Percentiles rank a stretch among this genome's conserved stretches.
phyloP scores from a whole-genome alignment of 768 basidiomycete genomes.

The Phanerochaete carnosa region DNA sequence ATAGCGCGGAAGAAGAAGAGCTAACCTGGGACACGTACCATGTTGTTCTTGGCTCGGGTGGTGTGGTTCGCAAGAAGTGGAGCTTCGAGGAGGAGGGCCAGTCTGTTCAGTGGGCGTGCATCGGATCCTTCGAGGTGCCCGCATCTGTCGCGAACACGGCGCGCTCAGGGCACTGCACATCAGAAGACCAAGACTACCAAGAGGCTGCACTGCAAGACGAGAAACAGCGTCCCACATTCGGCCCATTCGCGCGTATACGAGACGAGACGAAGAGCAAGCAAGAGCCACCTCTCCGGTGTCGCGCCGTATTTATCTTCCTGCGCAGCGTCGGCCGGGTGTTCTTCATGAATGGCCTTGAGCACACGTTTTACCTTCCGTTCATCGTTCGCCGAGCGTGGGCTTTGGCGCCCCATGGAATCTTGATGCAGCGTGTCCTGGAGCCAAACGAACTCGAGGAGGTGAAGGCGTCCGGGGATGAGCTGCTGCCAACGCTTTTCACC shows the following conservation, averaged over 20 bases:
- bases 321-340: conserved; percentile 73
- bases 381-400: conserved; percentile 79
- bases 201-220: conserved; percentile 24
- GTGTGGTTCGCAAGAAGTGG: conserved; percentile 72
- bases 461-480: conserved; percentile 57
- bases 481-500: conserved; percentile 79
- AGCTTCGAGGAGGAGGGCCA: conserved; percentile 68
- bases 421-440: conserved; percentile 75
- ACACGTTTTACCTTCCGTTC: conserved; percentile 78
- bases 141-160: conserved; percentile 23
- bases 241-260: conserved; percentile 34
- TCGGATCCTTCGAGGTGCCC: conserved; percentile 66
- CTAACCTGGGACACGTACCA: conserved; percentile 66
- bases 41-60: conserved; percentile 64
- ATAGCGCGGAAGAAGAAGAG: conserved; percentile 38
- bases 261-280: conserved; percentile 35
- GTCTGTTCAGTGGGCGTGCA: conserved; percentile 74
- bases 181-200: conserved; percentile 22
- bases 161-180: conserved; percentile 25
- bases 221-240: conserved; percentile 31
- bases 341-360: conserved; percentile 66
- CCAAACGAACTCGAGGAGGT: conserved; percentile 65
- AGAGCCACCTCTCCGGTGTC: conserved; percentile 38
- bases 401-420: conserved; percentile 70
- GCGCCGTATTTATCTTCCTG: conserved; percentile 75